phyloP scores from a whole-genome alignment of 2,329 filamentous ascomycete genomes.

The Xylariaceae sp. region DNA sequence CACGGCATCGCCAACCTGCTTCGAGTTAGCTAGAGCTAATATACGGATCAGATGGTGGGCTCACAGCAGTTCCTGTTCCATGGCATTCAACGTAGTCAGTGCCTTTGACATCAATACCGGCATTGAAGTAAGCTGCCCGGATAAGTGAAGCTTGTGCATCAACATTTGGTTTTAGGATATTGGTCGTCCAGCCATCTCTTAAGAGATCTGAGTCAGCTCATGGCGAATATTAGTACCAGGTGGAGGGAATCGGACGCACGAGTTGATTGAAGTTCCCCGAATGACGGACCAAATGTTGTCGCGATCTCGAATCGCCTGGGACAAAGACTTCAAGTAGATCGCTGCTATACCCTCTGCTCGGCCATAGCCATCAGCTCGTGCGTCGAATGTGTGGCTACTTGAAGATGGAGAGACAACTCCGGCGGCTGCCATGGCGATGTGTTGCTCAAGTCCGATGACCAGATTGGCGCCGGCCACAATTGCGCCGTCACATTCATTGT shows the following conservation, averaged over 20 bases:
- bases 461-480: constrained; percentile 29
- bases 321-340: constrained; percentile 21
- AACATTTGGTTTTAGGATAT: constrained; percentile 21
- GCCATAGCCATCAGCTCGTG: constrained; percentile 19
- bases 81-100: too few species aligned
- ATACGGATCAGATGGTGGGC: too few species aligned
- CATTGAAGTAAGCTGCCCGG: constrained; percentile 19
- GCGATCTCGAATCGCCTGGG: constrained; percentile 5
- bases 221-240: too few species aligned
- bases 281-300: constrained; percentile 21
- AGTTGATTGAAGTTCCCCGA: constrained; percentile 21
- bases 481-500: constrained; percentile 23
- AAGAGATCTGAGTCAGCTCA: too few species aligned
- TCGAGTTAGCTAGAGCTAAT: too few species aligned
- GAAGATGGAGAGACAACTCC: constrained; percentile 11
- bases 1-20: too few species aligned
- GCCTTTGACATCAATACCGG: too few species aligned
- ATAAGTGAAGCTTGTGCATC: constrained; percentile 23
- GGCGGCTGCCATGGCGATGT: constrained; percentile 21
- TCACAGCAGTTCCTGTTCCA: too few species aligned
- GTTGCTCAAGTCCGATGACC: constrained; percentile 23
- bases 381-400: constrained; percentile 19
- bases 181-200: constrained; percentile 21
- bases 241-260: too few species aligned
- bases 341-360: constrained; percentile 19